These are phyloP conservation scores for Rehmannia glutinosa DNA, from an alignment of 257 asterid species.

Conservation along the genomic window DNA sequence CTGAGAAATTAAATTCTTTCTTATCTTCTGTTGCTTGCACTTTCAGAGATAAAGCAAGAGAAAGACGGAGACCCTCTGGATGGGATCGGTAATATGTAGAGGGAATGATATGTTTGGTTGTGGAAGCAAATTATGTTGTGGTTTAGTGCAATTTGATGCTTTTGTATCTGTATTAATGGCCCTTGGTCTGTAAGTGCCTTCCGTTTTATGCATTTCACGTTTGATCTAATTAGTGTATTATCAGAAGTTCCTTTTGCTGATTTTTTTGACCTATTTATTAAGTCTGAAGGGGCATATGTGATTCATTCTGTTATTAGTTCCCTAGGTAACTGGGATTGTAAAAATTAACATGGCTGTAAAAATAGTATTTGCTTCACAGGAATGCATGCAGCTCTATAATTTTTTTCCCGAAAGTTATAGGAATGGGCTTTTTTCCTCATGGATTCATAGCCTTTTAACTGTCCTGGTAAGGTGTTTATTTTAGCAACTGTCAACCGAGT, in stretches of 20 bases:
- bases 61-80: conserved; percentile 90
- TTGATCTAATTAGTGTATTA: conserved; percentile 6
- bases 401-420: too few relatives aligned
- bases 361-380: too few relatives aligned
- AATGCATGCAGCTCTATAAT: too few relatives aligned
- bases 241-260: neutral
- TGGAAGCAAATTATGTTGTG: conserved; percentile 4
- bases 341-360: too few relatives aligned
- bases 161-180: conserved; percentile 21
- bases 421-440: too few relatives aligned
- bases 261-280: neutral
- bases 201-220: neutral
- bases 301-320: too few relatives aligned
- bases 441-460: too few relatives aligned
- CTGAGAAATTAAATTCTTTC: neutral
- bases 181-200: conserved; percentile 17
- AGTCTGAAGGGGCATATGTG: too few relatives aligned
- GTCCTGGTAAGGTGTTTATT: too few relatives aligned
- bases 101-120: neutral
- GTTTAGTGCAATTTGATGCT: conserved; percentile 4
- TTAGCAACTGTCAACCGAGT: too few relatives aligned
- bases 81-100: conserved; percentile 64
- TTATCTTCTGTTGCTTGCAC: conserved; percentile 10
- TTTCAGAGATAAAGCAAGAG: conserved; percentile 68
- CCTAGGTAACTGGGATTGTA: neutral